Evolutionary conservation across 2,329 filamentous ascomycete species (phyloP), one percentile per base, ranked within the genome.

Genomic region (Nothophaeocryptopus gaeumannii): DNA sequence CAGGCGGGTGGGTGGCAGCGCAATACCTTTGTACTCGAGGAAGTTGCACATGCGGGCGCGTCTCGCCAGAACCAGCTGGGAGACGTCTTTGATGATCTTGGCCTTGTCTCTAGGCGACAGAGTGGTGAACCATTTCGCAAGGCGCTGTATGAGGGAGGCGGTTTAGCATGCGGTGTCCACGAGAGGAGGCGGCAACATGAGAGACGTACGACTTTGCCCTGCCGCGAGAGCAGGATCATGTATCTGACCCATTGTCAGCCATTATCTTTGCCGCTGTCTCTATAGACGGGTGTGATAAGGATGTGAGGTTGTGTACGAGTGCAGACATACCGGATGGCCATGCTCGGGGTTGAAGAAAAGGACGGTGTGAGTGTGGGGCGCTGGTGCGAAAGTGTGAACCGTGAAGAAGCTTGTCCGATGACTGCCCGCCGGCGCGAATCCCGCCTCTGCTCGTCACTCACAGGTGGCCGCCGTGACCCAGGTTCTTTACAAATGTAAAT

Each of bases 21-120:
- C 33, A 33, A 42, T 62, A 95, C 92, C 92, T 84, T 99, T 99
- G 74, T 99, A 99, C 71, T 99, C 93, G 54, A 99, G 82, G 74
- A 99, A 99, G 75, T 99, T 99, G 82, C 93, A 99, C 93, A 99
- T 99, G 71, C 93, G 89, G 53, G 93, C 97, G 67, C 93, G 84
- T 62, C 93, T 84, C 56, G 93, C 93, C 61, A 99, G 85, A 62
- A 99, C 93, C 42, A 97, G 87, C 74, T 97, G 93, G 54, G 93
- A 90, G 66, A 99, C 93, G 79, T 99, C 93, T 75, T 99, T 99
- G 80, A 99, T 92, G 70, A 99, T 97, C 81, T 99, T 99, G 74
- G 92, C 93, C 78, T 99, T 99, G 69, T 99, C 93, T 74, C 87
- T 96, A 58, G 93, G 93, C 32, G 92, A 96, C 56, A 99, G 81